Conservation (phyloP, 148 eudicot species). For the Polygonum maritimum region DNA sequence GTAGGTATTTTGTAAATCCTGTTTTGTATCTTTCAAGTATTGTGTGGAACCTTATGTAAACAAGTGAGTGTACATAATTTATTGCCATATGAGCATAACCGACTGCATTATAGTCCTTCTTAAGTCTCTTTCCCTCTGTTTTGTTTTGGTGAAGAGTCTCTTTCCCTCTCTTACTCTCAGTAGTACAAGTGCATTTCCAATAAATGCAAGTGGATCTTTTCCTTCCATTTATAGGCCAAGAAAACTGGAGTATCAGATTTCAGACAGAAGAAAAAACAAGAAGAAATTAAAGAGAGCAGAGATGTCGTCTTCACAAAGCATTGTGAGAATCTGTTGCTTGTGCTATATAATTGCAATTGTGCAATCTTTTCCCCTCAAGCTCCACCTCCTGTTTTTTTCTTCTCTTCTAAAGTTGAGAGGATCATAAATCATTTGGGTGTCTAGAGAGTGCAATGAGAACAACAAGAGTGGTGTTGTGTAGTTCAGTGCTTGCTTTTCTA, state of each 20-base stretch:
- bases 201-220: constrained; percentile 11
- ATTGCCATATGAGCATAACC: background rate
- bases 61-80: background rate
- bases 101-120: background rate
- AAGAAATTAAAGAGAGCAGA: background rate
- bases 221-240: constrained; percentile 6
- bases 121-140: background rate
- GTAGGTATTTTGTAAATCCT: background rate
- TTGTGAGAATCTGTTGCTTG: background rate
- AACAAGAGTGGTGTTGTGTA: constrained; percentile 8
- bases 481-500: constrained; percentile 20
- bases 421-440: constrained; percentile 21
- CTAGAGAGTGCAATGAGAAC: constrained; percentile 20
- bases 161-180: background rate
- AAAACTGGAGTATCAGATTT: background rate
- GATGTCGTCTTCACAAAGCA: background rate
- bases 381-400: background rate
- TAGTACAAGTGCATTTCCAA: background rate
- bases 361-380: background rate
- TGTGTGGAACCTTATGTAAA: no score
- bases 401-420: no score
- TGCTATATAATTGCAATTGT: background rate
- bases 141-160: background rate
- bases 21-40: no score
- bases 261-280: background rate